phyloP scores from a whole-genome alignment of 2,329 filamentous ascomycete genomes.

The Colletotrichum cuscutae region DNA sequence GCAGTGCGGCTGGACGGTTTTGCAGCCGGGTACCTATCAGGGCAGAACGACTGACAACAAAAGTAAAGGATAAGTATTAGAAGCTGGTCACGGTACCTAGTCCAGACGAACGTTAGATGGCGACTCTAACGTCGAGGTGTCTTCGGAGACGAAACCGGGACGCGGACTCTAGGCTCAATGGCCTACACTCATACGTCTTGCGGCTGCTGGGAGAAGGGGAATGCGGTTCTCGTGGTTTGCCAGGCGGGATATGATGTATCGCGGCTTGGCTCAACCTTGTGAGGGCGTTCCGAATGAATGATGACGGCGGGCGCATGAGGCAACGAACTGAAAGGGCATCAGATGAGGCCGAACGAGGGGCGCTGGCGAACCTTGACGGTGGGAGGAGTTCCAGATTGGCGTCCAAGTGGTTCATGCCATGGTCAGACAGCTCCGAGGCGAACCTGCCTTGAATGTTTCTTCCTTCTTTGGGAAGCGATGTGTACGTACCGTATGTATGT shows the following conservation, averaged over 20 bases:
- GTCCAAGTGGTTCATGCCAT: constrained; percentile 32
- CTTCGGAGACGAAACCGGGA: background rate
- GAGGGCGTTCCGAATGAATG: background rate
- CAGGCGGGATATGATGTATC: background rate
- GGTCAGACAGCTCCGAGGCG: background rate
- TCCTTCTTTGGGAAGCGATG: background rate
- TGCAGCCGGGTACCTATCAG: background rate
- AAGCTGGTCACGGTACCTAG: background rate
- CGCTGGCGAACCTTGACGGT: constrained; percentile 3
- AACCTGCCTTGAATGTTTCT: background rate
- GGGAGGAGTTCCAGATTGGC: background rate
- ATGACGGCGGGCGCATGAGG: constrained; percentile 1
- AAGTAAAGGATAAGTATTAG: background rate
- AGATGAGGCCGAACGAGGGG: constrained; percentile 8
- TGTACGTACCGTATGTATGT: background rate
- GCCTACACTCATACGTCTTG: background rate
- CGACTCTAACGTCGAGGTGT: background rate
- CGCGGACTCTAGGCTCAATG: background rate
- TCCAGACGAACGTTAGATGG: background rate
- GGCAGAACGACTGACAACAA: background rate
- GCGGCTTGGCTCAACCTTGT: background rate
- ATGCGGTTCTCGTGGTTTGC: background rate
- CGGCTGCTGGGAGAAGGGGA: background rate
- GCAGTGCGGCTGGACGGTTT: background rate
- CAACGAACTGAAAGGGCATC: background rate